Evolutionary conservation across 23 red algal species (phyloP).

Genomic region (Gracilaria gracilis): DNA sequence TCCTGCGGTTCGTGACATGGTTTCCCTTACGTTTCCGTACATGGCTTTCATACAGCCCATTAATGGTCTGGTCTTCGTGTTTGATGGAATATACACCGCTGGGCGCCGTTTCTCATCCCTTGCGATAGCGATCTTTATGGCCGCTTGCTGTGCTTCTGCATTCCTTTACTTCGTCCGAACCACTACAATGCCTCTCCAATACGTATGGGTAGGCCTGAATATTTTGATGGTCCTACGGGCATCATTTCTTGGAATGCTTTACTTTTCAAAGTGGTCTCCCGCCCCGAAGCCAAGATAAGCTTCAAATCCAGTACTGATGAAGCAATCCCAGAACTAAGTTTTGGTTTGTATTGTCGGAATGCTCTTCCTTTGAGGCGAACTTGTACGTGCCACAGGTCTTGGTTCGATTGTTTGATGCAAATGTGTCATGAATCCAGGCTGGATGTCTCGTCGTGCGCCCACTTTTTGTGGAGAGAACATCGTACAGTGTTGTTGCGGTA

Average conservation of each 20-base stretch:
- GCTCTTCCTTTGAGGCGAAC: not conserved
- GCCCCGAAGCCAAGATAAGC: constrained; percentile 56
- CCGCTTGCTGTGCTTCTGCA: constrained; percentile 48
- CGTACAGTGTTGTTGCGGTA: not conserved
- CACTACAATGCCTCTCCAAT: constrained; percentile 52
- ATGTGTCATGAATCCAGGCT: not conserved
- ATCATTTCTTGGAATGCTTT: constrained; percentile 58
- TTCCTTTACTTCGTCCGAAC: constrained; percentile 75
- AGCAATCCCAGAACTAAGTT: not conserved
- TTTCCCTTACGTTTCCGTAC: constrained; percentile 73
- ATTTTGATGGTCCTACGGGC: constrained; percentile 88
- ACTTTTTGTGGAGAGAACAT: not conserved
- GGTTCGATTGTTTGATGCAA: too few species aligned
- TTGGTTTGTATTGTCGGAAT: not conserved
- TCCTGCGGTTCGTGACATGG: constrained; percentile 66
- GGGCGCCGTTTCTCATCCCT: constrained; percentile 80
- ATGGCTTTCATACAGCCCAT: constrained; percentile 90
- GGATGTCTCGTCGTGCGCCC: not conserved
- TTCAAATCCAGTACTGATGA: not conserved
- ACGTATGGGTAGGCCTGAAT: constrained; percentile 86
- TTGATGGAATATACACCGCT: constrained; percentile 94
- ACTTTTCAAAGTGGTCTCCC: constrained; percentile 72
- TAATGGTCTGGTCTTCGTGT: constrained; percentile 89
- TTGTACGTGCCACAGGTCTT: too few species aligned
- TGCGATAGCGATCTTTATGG: constrained; percentile 80